Percentiles rank a stretch among this genome's conserved stretches.
These are phyloP conservation scores for Dioscorea alata DNA, from an alignment of 106 monocot genomes.

Conservation along the genomic window DNA sequence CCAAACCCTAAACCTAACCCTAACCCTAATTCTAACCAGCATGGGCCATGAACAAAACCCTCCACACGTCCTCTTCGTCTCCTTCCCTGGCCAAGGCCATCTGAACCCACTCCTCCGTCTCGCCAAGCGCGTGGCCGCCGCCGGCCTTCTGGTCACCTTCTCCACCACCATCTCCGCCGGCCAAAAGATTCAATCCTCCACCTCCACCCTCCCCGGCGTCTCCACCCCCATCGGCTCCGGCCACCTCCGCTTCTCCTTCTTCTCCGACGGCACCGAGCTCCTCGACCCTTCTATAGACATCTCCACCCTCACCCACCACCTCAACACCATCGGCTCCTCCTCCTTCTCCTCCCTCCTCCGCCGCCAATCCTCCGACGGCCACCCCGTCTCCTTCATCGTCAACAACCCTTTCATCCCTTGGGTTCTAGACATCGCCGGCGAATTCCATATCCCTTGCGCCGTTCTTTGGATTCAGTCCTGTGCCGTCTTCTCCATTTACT, in stretches of 20 bases:
- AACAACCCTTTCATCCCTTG: constrained; percentile 75
- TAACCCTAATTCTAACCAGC: no score
- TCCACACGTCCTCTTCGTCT: constrained; percentile 53
- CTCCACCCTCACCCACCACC: constrained; percentile 22
- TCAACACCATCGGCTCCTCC: constrained; percentile 13
- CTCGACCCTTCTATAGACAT: constrained; percentile 14
- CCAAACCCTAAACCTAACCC: no score
- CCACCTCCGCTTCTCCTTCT: constrained; percentile 69
- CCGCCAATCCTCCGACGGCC: constrained; percentile 29
- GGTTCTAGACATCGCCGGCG: constrained; percentile 54
- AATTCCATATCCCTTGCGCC: constrained; percentile 43
- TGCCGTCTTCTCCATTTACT: constrained; percentile 80
- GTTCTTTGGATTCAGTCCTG: constrained; percentile 81
- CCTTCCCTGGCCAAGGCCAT: constrained; percentile 71
- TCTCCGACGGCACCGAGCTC: constrained; percentile 24
- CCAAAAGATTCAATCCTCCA: constrained; percentile 20
- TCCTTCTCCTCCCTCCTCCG: constrained; percentile 36
- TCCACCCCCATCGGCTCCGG: constrained; percentile 8
- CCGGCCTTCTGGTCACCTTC: constrained; percentile 73
- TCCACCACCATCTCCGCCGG: constrained; percentile 35
- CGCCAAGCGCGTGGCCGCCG: constrained; percentile 57
- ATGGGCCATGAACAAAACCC: neutral
- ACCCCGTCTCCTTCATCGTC: constrained; percentile 49
- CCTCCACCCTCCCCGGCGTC: constrained; percentile 9
- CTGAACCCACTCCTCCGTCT: constrained; percentile 72